Base-by-base conservation (phyloP, 768 basidiomycete species). In the Mycena galericulata region DNA sequence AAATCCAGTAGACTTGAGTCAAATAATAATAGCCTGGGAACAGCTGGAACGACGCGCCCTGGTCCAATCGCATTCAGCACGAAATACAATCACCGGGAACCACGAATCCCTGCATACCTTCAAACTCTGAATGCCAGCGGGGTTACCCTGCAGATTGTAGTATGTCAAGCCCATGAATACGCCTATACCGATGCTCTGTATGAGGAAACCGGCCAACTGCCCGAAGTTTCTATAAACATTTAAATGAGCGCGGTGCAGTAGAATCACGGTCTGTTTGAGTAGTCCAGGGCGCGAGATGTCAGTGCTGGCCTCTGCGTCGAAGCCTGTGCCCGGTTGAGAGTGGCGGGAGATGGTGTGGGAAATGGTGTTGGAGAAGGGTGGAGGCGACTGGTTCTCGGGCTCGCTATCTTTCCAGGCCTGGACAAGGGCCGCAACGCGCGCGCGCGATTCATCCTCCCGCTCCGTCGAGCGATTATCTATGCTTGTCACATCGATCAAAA, bases 391-490 rank as follows among this genome's bases (percentile, higher is more conserved):
- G 32, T 62, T 58, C 17, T 58, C 54, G 12, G 34, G 50, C 9
- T 51, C 41, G 14, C 68, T 62, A 20, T 73, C 75, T 41, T 74
- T 74, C 84, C 83, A 85, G 2, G 81, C 78, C 12, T 69, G 40
- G 1, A 82, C 76, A 6, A 85, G 75, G 4, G 58, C 51, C 1
- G 70, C 74, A 29, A 85, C 82, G 6, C 80, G 75, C 17, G 72
- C 73, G 14, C 71, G 58, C 9, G 81, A 80, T 43, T 72, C 75
- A 9, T 75, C 75, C 68, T 85, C 84, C 1, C 75, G 75, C 18
- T 80, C 78, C 11, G 78, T 72, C 30, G 78, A 76, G 11, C 83
- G 76, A 49, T 78, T 81, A 71, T 87, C 85, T 38, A 87, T 67
- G 72, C 70, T 72, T 18, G 67, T 72, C 24, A 68, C 59, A 27